Evolutionary conservation across 2,329 filamentous ascomycete genomes (phyloP).

Genomic region (Diaporthe amygdali): DNA sequence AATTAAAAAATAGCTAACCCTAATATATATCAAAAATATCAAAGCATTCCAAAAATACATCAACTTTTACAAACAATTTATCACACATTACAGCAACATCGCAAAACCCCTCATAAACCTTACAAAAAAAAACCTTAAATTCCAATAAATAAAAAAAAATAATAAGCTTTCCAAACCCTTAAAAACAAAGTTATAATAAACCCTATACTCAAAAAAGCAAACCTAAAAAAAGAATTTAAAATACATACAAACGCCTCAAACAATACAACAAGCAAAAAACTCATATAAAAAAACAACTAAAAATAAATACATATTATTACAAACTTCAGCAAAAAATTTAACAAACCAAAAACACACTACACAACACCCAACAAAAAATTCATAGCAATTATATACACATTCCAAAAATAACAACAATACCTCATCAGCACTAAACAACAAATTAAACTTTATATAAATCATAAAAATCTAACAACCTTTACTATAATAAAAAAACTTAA

Average conservation of each 20-base stretch:
- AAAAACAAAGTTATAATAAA: neutral
- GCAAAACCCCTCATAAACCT: slow-evolving; percentile 29
- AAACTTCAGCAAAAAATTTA: slow-evolving; percentile 18
- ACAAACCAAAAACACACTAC: slow-evolving; percentile 25
- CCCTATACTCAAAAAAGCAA: neutral
- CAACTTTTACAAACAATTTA: slow-evolving; percentile 29
- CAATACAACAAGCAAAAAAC: slow-evolving; percentile 23
- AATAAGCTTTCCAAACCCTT: neutral
- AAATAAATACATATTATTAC: slow-evolving; percentile 19
- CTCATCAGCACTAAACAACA: slow-evolving; percentile 25
- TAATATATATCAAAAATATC: neutral
- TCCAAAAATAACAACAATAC: slow-evolving; percentile 34
- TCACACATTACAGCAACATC: slow-evolving; percentile 31
- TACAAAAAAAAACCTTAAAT: slow-evolving; percentile 22
- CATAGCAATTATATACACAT: slow-evolving; percentile 29
- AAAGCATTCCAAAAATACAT: neutral
- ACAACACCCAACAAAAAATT: slow-evolving; percentile 35
- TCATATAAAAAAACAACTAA: slow-evolving; percentile 27
- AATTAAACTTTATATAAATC: slow-evolving; percentile 28
- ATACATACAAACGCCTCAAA: slow-evolving; percentile 24
- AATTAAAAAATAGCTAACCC: neutral
- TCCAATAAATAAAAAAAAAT: neutral
- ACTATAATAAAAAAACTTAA: slow-evolving; percentile 33
- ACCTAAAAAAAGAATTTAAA: neutral
- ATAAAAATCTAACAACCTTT: slow-evolving; percentile 37